Evolutionary conservation across 2,329 filamentous ascomycete genomes (phyloP).

Genomic region (Leptoxyphium fumago): DNA sequence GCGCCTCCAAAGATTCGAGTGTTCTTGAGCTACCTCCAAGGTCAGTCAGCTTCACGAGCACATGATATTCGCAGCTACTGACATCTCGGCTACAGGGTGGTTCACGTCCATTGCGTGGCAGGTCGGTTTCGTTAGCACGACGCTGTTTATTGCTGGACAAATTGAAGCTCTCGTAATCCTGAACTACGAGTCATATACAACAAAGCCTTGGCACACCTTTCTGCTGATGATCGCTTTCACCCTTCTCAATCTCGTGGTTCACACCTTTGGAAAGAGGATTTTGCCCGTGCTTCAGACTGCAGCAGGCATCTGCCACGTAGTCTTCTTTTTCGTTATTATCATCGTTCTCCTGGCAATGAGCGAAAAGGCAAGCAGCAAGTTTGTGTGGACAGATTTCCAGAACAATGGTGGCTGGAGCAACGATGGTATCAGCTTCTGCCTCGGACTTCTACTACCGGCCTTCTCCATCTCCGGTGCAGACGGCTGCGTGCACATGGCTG

Average conservation of each 20-base stretch:
- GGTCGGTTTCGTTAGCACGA: constrained; percentile 6
- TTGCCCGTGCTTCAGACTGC: constrained; percentile 34
- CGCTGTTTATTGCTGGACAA: constrained; percentile 11
- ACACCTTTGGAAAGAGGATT: constrained; percentile 27
- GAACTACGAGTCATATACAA: constrained; percentile 13
- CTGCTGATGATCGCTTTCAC: constrained; percentile 32
- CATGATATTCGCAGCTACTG: too few relatives aligned
- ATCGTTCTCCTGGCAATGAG: not conserved
- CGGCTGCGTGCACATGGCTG: constrained; percentile 32
- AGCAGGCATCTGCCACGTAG: constrained; percentile 13
- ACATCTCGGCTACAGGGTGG: constrained; percentile 20
- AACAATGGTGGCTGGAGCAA: constrained; percentile 20
- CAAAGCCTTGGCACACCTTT: constrained; percentile 17
- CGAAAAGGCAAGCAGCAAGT: not conserved
- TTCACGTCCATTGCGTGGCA: constrained; percentile 12
- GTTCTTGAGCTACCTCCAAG: too few relatives aligned
- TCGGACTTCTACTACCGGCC: constrained; percentile 23
- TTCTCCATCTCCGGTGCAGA: constrained; percentile 30
- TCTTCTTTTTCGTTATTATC: constrained; percentile 8
- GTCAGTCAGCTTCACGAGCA: too few relatives aligned
- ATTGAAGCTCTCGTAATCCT: constrained; percentile 18
- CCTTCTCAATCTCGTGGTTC: constrained; percentile 24
- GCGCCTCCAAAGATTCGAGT: too few relatives aligned
- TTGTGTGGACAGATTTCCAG: constrained; percentile 2
- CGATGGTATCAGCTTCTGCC: constrained; percentile 20